These are phyloP conservation scores for Aureobasidium sp. DNA, from an alignment of 2,329 filamentous ascomycete genomes.

Conservation along the genomic window DNA sequence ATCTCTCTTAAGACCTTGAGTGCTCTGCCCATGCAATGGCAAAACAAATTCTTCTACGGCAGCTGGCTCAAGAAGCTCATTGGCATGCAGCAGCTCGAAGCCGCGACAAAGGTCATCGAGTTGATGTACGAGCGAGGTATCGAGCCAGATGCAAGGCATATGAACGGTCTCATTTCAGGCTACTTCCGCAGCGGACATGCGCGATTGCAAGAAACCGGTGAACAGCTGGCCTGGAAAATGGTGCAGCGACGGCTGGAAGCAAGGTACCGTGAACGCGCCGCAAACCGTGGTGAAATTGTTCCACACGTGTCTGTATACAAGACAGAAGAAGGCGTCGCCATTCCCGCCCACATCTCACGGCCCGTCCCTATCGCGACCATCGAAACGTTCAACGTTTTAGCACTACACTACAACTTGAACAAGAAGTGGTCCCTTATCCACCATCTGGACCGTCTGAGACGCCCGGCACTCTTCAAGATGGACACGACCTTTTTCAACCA, in stretches of 20 bases:
- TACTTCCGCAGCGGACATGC: conserved; percentile 56
- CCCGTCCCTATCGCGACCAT: conserved; percentile 55
- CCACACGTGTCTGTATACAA: not conserved
- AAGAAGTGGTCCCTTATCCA: conserved; percentile 52
- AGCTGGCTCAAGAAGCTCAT: conserved; percentile 86
- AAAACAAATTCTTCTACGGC: conserved; percentile 76
- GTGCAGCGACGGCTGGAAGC: conserved; percentile 60
- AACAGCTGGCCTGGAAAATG: conserved; percentile 69
- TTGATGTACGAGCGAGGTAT: conserved; percentile 67
- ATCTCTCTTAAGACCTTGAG: conserved; percentile 45
- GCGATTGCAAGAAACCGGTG: conserved; percentile 52
- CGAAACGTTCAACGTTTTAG: conserved; percentile 71
- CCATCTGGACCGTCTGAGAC: conserved; percentile 56
- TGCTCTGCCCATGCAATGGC: conserved; percentile 45
- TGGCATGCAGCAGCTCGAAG: conserved; percentile 52
- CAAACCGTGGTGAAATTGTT: not conserved
- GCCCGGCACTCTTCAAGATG: conserved; percentile 56
- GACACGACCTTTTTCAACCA: conserved; percentile 76
- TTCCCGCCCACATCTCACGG: conserved; percentile 28
- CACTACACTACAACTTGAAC: conserved; percentile 63
- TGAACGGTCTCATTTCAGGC: conserved; percentile 75
- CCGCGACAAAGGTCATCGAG: conserved; percentile 64
- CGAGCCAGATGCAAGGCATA: conserved; percentile 62
- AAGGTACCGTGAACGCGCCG: conserved; percentile 40
- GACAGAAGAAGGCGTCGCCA: conserved; percentile 10